A percentile compares a stretch with the other conserved stretches of the same genome.
Conservation (phyloP, 2,329 filamentous ascomycete genomes). For the Leptographium lundbergii region DNA sequence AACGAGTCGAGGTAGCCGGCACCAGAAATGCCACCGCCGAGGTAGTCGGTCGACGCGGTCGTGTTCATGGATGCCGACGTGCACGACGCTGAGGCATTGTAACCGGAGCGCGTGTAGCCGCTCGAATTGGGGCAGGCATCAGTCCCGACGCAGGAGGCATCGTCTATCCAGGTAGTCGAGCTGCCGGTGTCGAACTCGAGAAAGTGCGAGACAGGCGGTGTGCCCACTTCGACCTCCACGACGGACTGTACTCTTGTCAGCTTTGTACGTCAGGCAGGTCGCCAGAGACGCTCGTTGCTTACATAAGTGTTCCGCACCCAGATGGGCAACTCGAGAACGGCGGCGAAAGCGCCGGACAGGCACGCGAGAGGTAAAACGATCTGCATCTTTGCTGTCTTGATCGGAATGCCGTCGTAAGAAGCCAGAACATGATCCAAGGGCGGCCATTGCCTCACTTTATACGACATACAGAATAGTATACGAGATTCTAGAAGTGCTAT, state of each 20-base stretch:
- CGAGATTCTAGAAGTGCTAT: neutral
- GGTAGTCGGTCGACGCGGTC: conserved; percentile 16
- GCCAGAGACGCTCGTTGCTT: neutral
- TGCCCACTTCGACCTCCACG: conserved; percentile 16
- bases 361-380: neutral
- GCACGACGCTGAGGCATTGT: conserved; percentile 16
- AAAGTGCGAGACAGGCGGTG: conserved; percentile 15
- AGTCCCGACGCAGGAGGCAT: conserved; percentile 14
- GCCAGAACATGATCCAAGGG: neutral
- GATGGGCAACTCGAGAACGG: conserved; percentile 10
- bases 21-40: conserved; percentile 18
- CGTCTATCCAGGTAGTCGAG: conserved; percentile 21
- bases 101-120: conserved; percentile 17
- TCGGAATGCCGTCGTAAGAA: neutral
- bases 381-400: neutral
- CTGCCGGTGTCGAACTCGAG: conserved; percentile 24
- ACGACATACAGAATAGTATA: neutral
- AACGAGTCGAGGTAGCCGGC: conserved; percentile 17
- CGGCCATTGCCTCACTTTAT: neutral
- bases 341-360: conserved; percentile 1
- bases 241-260: neutral
- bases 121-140: conserved; percentile 15
- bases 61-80: conserved; percentile 14
- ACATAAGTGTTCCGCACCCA: conserved; percentile 7
- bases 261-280: too few relatives aligned